Evolutionary conservation across 106 monocot species (phyloP), one percentile per base, ranked within the genome.

Genomic region (Dendrobium catenatum): DNA sequence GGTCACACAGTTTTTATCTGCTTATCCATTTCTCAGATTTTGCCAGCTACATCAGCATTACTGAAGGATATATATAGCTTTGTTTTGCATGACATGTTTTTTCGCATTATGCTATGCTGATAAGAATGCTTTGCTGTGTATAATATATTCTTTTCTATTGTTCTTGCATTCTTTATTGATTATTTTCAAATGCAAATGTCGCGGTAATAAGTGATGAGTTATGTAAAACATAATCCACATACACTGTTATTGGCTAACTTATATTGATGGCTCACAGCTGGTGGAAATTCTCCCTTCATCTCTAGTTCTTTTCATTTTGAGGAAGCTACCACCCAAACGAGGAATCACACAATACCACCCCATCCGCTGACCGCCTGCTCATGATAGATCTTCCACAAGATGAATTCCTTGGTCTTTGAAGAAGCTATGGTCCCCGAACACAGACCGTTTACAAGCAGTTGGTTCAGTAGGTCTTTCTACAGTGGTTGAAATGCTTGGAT

Each of bases 271-370:
- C 51, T 76, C 27, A 41, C 48, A 82, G 82, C 46, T 82, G 42
- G 82, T 82, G 76, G 82, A 82, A 42, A 82, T 82, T 82, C 82
- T 82, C 8, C 82, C 82, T 43, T 82, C 82, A 61, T 82, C 77
- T 67, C 67, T 82, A 47, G 82, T 82, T 33, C 67, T 82, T 13
- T 82, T 42, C 77, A 82, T 82, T 29, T 67, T 82, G 33, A 82
- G 82, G 66, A 82, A 82, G 82, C 67, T 82, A 22, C 82, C 82
- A 8, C 82, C 82, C 13, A 82, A 82, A 61, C 82, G 82, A 17
- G 77, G 76, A n/a, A 82, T 82, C 48, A 67, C 77, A 47, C 82
- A 77, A 40, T 82, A 82, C 64, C 82, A 77, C 41, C 82, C 82
- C 7, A 82, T 82, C 64, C 82, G 43, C 58, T 82, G 33, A 82